Conservation (phyloP, 2,329 filamentous ascomycete genomes). For the Nannizziopsis barbatae region DNA sequence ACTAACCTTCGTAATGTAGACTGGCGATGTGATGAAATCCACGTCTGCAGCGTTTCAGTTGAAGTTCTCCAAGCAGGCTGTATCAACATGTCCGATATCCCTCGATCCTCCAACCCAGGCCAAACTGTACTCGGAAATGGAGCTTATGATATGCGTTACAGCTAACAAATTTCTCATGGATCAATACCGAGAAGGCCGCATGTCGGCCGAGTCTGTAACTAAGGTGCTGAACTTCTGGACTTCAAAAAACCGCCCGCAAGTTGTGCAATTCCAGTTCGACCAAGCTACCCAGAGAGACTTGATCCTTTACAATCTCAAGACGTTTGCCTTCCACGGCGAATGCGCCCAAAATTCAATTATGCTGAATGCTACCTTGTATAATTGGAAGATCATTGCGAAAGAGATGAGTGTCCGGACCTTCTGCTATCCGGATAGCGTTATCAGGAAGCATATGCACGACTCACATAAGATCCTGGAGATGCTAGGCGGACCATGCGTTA, state of each 20-base stretch:
- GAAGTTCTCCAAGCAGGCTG: slow-evolving; percentile 16
- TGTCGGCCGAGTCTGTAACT: slow-evolving; percentile 31
- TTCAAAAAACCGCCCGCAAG: slow-evolving; percentile 37
- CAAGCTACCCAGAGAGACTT: slow-evolving; percentile 41
- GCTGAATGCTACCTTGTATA: slow-evolving; percentile 38
- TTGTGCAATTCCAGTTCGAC: slow-evolving; percentile 44
- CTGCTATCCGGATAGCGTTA: slow-evolving; percentile 39
- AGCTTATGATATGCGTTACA: slow-evolving; percentile 36
- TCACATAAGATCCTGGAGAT: slow-evolving; percentile 40
- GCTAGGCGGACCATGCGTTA: slow-evolving; percentile 34
- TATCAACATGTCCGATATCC: slow-evolving; percentile 29
- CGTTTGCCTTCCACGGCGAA: slow-evolving; percentile 37
- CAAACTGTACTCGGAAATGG: slow-evolving; percentile 36
- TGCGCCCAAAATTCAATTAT: slow-evolving; percentile 30
- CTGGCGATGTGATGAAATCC: slow-evolving; percentile 21
- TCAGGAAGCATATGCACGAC: slow-evolving; percentile 42
- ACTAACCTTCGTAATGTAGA: slow-evolving; percentile 14
- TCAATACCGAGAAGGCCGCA: slow-evolving; percentile 31
- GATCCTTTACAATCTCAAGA: slow-evolving; percentile 37
- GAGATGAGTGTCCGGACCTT: slow-evolving; percentile 42
- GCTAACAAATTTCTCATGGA: slow-evolving; percentile 37
- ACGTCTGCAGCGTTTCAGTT: slow-evolving; percentile 13
- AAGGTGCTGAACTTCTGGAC: slow-evolving; percentile 34
- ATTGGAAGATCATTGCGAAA: slow-evolving; percentile 39
- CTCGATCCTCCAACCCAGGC: slow-evolving; percentile 33